Evolutionary conservation across 2,329 filamentous ascomycete genomes (phyloP), one percentile per base, ranked within the genome.

Genomic region (Aureobasidium sp.): DNA sequence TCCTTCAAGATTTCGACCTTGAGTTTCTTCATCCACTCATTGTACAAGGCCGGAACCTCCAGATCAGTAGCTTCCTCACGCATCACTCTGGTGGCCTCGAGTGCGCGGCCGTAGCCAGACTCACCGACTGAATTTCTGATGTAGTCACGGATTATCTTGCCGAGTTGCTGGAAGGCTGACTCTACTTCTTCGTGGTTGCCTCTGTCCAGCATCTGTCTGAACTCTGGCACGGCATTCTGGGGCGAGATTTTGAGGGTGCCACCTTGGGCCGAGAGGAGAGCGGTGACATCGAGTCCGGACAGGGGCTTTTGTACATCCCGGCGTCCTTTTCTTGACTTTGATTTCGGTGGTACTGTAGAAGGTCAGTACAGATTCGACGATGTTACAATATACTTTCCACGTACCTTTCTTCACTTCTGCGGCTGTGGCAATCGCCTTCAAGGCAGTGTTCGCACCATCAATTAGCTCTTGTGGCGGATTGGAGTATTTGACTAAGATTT

Each of bases 271-370:
- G 83, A 82, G n/a, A 97, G 84, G 2, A 97, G 83, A 5, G 85
- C 86, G 64, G 92, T 88, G 42, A 97, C 83, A 68, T 97, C 89
- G 44, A 99, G 86, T 22, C 92, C 92, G 0, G 93, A 97, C 9
- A 96, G 83, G 0, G 94, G 94, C 68, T 93, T 93, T 63, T 88
- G 82, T 0, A 82, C 76, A 34, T 95, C 86, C 67, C 71, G 72
- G 20, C 67, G 66, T 41, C 84, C 84, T 48, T 82, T 70, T 20
- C 86, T 87, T 39, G 89, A 87, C 73, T 90, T 91, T 44, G 82
- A 82, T 73, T 91, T 94, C 0, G 88, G 86, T 8, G 90, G 89
- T 0, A 96, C 91, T 87, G 68, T 65, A 65, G 44, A 53, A 20
- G 7, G 15, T 52, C 7, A 39, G 8, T 27, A 17, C 14, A 17